Evolutionary conservation across 192 early-diverging fungal genomes (phyloP), one percentile per base, ranked within the genome.

Genomic region (Podila epicladia): DNA sequence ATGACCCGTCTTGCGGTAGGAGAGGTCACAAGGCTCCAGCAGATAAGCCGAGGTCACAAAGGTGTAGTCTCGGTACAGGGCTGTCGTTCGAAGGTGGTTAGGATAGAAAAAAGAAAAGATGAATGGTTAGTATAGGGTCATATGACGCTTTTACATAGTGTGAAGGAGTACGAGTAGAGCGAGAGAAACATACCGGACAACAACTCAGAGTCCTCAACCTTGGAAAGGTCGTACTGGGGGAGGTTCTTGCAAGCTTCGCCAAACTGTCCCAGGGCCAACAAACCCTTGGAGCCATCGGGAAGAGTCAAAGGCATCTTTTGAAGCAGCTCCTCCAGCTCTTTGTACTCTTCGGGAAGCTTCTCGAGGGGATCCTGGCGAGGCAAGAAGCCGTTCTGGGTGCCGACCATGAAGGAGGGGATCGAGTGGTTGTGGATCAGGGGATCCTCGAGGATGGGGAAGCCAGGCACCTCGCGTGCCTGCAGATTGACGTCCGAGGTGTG

Each of bases 1-100:
- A 28, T 93, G 89, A 6, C 90, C 87, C 1, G 84, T 88, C 66
- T 90, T 78, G 51, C 93, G 84, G 82, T 87, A 92, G 80, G 91
- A 82, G 49, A 95, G 86, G 78, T 97, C 95, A 71, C 95, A 96
- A 32, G 96, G 96, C 78, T 97, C 96, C 31, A 97, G 84, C 19
- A 97, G 83, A 72, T 97, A 97, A 17, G 96, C 93, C 2, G 94
- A 95, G 6, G 95, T 94, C 31, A 93, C 85, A 69, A 96, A 94
- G 13, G 95, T 94, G 71, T 94, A 95, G 84, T 97, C 96, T 38
- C 96, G 88, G 87, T 92, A 96, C 22, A 97, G 83, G 9, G 94
- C 95, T 69, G 72, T 70, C 28, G 31, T n/a, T 29, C 35, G 3
- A 19, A 3, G 9, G 0, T 31, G 11, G 28, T 60, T 13, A 60